phyloP scores from a whole-genome alignment of 257 asterid genomes.

The Solanum tarapatanum region DNA sequence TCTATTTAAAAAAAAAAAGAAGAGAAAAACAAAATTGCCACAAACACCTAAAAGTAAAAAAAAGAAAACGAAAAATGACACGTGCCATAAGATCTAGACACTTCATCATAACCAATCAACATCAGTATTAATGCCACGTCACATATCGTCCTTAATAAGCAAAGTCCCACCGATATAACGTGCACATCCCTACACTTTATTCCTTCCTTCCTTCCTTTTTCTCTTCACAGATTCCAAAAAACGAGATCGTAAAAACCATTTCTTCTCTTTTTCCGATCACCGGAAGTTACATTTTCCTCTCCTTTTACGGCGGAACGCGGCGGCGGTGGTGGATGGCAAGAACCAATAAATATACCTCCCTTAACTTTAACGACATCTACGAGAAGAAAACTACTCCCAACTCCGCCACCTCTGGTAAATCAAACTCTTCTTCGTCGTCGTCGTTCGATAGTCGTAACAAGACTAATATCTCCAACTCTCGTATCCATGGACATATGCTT shows the following conservation, averaged over 20 bases:
- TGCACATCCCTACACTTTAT: background rate
- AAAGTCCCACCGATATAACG: background rate
- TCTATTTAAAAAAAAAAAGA: background rate
- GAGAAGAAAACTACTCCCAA: slow-evolving; percentile 39
- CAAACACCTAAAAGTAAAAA: background rate
- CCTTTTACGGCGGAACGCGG: slow-evolving; percentile 35
- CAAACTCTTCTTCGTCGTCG: slow-evolving; percentile 19
- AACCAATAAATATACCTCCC: slow-evolving; percentile 63
- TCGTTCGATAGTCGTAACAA: slow-evolving; percentile 22
- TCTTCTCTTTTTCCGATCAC: background rate
- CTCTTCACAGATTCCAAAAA: background rate
- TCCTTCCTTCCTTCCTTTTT: background rate
- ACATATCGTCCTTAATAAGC: background rate
- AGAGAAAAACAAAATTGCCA: background rate
- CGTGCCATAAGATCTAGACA: background rate
- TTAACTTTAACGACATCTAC: slow-evolving; percentile 67
- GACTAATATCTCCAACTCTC: slow-evolving; percentile 36
- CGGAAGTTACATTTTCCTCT: background rate
- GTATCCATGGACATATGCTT: slow-evolving; percentile 82
- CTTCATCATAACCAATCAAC: background rate
- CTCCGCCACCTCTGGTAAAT: background rate
- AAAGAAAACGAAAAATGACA: background rate
- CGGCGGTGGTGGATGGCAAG: slow-evolving; percentile 76
- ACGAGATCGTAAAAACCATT: background rate
- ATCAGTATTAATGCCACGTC: background rate